Percentiles rank a stretch among this genome's conserved stretches.
These are phyloP conservation scores for Nitzschia sp. DNA, from an alignment of 108 stramenopile species.

Conservation along the genomic window DNA sequence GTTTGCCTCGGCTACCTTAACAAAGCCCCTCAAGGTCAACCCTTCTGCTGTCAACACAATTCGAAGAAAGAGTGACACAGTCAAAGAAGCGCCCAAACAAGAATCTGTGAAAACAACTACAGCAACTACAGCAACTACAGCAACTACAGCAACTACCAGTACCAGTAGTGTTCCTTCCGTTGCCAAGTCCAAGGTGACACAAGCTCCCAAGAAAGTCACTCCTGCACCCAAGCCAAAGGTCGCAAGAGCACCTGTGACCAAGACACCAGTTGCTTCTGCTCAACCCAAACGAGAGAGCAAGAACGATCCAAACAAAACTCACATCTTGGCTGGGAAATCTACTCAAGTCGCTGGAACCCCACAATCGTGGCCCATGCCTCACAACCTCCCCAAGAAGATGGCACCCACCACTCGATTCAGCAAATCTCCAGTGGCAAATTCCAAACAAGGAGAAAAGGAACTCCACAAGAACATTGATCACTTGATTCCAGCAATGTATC, in stretches of 20 bases:
- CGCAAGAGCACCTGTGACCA: background rate
- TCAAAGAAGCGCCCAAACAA: background rate
- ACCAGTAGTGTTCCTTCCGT: background rate
- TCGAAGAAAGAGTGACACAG: background rate
- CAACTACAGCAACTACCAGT: background rate
- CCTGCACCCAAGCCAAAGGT: background rate
- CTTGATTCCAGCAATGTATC: constrained; percentile 14
- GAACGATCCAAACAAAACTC: background rate
- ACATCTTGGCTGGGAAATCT: constrained; percentile 2
- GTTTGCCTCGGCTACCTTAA: constrained; percentile 2
- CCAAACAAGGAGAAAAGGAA: background rate
- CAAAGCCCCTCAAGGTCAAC: constrained; percentile 10
- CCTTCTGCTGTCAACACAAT: background rate
- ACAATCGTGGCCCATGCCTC: constrained; percentile 9
- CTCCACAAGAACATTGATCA: constrained; percentile 16
- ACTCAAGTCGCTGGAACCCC: constrained; percentile 7
- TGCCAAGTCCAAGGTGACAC: background rate
- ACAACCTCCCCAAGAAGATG: background rate
- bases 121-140: background rate
- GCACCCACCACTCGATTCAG: no score
- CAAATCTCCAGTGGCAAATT: background rate
- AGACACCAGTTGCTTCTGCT: background rate
- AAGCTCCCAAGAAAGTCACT: background rate
- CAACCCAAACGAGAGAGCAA: no score
- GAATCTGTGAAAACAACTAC: background rate